Evolutionary conservation across 2,329 filamentous ascomycete species (phyloP).

Genomic region (Pezicula neosporulosa): DNA sequence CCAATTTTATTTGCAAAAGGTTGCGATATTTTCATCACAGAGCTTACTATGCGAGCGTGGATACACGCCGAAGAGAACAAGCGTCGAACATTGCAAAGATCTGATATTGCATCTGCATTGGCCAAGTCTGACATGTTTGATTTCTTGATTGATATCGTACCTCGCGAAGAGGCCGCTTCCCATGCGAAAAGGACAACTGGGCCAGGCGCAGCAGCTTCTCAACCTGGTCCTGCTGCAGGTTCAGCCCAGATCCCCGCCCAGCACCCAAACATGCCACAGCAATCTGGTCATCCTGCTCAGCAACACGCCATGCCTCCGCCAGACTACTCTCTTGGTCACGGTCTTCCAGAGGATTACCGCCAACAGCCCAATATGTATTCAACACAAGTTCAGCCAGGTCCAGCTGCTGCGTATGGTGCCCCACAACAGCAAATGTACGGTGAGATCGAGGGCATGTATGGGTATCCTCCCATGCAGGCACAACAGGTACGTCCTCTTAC

Average conservation of each 20-base stretch:
- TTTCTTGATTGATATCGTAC: conserved; percentile 98
- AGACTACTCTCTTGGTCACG: conserved; percentile 62
- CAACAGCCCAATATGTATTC: conserved; percentile 78
- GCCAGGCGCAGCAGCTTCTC: conserved; percentile 36
- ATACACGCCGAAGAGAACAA: conserved; percentile 99
- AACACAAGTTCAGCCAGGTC: conserved; percentile 71
- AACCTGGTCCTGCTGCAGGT: conserved; percentile 47
- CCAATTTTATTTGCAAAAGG: conserved; percentile 98
- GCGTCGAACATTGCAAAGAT: conserved; percentile 87
- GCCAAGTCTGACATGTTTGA: conserved; percentile 99
- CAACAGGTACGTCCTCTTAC: conserved; percentile 64
- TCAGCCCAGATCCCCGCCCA: conserved; percentile 47
- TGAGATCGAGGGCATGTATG: conserved; percentile 81
- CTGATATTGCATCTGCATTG: conserved; percentile 92
- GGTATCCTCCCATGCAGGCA: conserved; percentile 74
- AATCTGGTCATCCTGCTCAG: conserved; percentile 48
- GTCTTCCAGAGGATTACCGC: conserved; percentile 75
- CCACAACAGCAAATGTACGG: conserved; percentile 74
- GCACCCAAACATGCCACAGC: conserved; percentile 42
- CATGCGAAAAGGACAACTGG: conserved; percentile 72
- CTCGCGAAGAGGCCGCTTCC: conserved; percentile 84
- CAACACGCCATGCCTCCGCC: conserved; percentile 57
- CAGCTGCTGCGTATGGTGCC: conserved; percentile 71
- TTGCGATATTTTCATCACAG: conserved; percentile 98
- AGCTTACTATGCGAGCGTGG: conserved; percentile 98